Percentiles rank a stretch among this genome's conserved stretches.
These are phyloP conservation scores for Bretschneidera sinensis DNA, from an alignment of 345 rosid genomes.

Conservation along the genomic window DNA sequence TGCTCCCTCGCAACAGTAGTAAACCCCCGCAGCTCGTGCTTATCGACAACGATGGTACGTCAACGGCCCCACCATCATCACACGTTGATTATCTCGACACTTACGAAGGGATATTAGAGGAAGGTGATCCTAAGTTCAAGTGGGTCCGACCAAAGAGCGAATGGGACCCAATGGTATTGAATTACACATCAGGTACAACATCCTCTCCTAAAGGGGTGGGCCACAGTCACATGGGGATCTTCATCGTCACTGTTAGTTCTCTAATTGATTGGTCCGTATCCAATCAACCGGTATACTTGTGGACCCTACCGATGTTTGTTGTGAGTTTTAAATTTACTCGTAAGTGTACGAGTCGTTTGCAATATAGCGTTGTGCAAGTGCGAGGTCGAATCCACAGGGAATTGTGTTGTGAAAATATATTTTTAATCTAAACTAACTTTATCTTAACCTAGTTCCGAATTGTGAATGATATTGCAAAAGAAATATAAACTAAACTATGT, in stretches of 20 bases:
- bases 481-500: no score
- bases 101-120: conserved; percentile 37
- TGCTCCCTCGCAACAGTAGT: conserved; percentile 24
- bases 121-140: conserved; percentile 35
- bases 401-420: no score
- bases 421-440: no score
- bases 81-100: conserved; percentile 26
- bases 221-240: conserved; percentile 43
- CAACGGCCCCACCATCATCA: not conserved
- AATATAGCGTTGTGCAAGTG: no score
- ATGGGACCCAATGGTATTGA: conserved; percentile 49
- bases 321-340: no score
- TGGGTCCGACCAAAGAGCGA: conserved; percentile 38
- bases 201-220: conserved; percentile 58
- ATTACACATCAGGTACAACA: conserved; percentile 64
- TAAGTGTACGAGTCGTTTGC: no score
- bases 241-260: conserved; percentile 31
- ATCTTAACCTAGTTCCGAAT: no score
- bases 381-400: no score
- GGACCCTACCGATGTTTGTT: conserved; percentile 66
- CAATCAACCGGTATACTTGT: conserved; percentile 43
- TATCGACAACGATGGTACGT: conserved; percentile 21
- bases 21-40: conserved; percentile 33
- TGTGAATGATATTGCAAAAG: no score
- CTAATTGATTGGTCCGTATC: conserved; percentile 37